Percentiles rank a stretch among this genome's conserved stretches.
Evolutionary conservation across 2,329 filamentous ascomycete genomes (phyloP).

Genomic region (Colletotrichum cereale): DNA sequence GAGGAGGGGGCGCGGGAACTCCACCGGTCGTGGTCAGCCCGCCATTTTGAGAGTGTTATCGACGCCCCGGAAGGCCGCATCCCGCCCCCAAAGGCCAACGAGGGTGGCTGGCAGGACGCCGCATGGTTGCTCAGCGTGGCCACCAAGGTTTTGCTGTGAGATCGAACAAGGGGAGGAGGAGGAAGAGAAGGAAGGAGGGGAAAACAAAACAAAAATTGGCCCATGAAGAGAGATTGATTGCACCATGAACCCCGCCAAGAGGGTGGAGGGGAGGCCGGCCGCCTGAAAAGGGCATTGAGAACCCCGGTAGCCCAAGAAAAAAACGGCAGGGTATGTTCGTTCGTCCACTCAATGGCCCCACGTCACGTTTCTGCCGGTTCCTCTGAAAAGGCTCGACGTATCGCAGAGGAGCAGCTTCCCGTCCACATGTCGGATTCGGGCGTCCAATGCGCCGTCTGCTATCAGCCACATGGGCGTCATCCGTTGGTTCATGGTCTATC

Average conservation of each 20-base stretch:
- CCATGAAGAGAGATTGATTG: slow-evolving; percentile 2
- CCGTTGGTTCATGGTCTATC: not conserved
- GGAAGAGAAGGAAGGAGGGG: not conserved
- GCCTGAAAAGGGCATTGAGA: too few relatives aligned
- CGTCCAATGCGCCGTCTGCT: not conserved
- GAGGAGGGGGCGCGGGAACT: slow-evolving; percentile 45
- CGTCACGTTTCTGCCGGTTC: slow-evolving; percentile 22
- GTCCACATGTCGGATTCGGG: not conserved
- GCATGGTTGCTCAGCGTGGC: slow-evolving; percentile 77
- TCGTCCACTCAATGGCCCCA: slow-evolving; percentile 23
- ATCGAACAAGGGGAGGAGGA: not conserved
- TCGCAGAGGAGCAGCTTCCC: slow-evolving; percentile 4
- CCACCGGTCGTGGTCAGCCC: slow-evolving; percentile 49
- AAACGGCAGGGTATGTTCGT: slow-evolving; percentile 35
- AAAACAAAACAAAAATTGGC: not conserved
- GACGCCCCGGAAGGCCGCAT: slow-evolving; percentile 59
- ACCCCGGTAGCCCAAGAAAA: slow-evolving; percentile 10
- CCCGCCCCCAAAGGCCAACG: slow-evolving; percentile 63
- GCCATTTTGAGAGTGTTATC: slow-evolving; percentile 57
- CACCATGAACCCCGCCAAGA: not conserved
- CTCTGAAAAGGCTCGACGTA: slow-evolving; percentile 14
- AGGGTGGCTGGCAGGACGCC: slow-evolving; percentile 75
- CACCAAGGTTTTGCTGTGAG: slow-evolving; percentile 69
- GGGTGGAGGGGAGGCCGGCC: not conserved
- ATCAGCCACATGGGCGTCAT: not conserved